Evolutionary conservation across 805 yeast species (phyloP).

Genomic region (Lipomyces oligophaga): DNA sequence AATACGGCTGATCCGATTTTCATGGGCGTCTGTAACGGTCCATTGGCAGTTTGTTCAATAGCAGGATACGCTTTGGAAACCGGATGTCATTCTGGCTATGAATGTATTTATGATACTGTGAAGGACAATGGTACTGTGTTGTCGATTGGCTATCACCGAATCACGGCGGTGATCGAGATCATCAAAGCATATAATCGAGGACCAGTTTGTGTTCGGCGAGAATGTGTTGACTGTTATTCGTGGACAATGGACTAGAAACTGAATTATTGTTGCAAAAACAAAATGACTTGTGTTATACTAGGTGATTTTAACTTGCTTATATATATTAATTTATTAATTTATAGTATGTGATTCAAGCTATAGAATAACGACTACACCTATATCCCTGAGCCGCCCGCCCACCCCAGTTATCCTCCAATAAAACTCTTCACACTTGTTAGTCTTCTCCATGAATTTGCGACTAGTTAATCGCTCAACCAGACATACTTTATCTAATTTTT

Average conservation of each 20-base stretch:
- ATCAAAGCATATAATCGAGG: constrained; percentile 68
- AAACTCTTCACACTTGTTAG: neutral
- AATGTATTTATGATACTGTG: constrained; percentile 86
- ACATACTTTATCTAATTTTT: too few species aligned
- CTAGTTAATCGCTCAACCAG: too few species aligned
- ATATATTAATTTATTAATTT: neutral
- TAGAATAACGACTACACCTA: neutral
- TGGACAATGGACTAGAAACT: constrained; percentile 17
- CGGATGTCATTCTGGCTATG: constrained; percentile 84
- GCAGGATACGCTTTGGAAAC: constrained; percentile 98
- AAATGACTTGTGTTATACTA: too few species aligned
- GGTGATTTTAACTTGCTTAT: too few species aligned
- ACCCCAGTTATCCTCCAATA: too few species aligned
- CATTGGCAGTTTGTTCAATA: constrained; percentile 78
- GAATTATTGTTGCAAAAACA: neutral
- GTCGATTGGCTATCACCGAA: constrained; percentile 80
- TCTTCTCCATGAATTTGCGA: neutral
- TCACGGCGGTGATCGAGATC: constrained; percentile 81
- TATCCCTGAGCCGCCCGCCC: too few species aligned
- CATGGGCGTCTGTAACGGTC: constrained; percentile 96
- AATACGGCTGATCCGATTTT: constrained; percentile 96
- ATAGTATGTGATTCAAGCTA: neutral
- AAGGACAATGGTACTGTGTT: constrained; percentile 89
- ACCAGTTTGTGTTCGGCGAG: constrained; percentile 51
- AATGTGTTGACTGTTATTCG: constrained; percentile 24